These are phyloP conservation scores for Eucalyptus rudis DNA, from an alignment of 345 rosid species.

Conservation along the genomic window DNA sequence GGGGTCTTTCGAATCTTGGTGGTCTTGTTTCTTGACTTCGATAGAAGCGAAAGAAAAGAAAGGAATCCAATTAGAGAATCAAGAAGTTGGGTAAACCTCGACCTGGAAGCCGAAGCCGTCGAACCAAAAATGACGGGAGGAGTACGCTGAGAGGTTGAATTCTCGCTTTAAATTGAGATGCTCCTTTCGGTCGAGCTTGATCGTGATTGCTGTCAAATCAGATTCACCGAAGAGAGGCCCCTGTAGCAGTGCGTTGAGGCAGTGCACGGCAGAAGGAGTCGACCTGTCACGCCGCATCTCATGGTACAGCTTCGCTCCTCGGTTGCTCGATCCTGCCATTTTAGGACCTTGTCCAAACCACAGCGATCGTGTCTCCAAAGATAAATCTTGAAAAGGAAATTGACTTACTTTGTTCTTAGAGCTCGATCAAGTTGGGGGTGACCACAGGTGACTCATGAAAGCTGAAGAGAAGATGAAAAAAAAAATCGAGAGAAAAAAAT, in stretches of 20 bases:
- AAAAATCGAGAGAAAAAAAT: not conserved
- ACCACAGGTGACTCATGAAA: not conserved
- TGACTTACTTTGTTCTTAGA: not conserved
- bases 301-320: not conserved
- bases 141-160: not conserved
- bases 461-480: not conserved
- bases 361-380: accelerated
- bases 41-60: not conserved
- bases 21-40: not conserved
- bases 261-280: not conserved
- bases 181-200: not conserved
- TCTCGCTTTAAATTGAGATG: not conserved
- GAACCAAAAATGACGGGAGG: not conserved
- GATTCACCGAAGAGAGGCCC: not conserved
- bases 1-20: not conserved
- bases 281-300: not conserved
- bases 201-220: not conserved
- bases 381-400: not conserved
- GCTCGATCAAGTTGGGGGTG: not conserved
- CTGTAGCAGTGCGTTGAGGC: not conserved
- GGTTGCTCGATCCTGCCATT: not conserved
- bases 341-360: not conserved
- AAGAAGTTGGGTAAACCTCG: not conserved
- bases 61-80: not conserved
- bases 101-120: not conserved